Base-by-base conservation (phyloP, 2,329 filamentous ascomycete species). In the Diaporthe aspalathi region DNA sequence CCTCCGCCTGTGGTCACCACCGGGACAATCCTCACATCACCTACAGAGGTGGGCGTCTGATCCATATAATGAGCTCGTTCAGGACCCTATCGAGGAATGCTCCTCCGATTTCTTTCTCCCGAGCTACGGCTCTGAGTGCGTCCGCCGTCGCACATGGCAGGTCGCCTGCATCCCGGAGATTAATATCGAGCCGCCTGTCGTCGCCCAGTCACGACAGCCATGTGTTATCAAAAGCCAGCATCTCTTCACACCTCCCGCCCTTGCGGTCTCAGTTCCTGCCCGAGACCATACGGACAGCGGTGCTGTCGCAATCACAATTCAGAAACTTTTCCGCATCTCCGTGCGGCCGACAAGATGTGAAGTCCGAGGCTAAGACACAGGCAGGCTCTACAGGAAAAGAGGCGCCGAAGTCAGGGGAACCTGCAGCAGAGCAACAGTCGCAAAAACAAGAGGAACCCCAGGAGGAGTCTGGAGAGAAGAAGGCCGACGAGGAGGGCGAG, bases 131-230 rank as follows among this genome's bases (percentile, higher is more conserved):
- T 70, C 80, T 82, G 72, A 71, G 56, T 49, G 66, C 57, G 45
- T 76, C 77, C 66, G 77, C 79, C 60, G 75, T 78, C 73, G 80
- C 82, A 68, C 77, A 81, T 74, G 80, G 83, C 78, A 84, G 83
- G 81, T 83, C 84, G 67, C 84, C 85, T 70, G 83, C 85, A 27
- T 85, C 84, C 74, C 80, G 83, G 77, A 83, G 85, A 80, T 83
- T 88, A 84, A 65, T 81, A 69, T 81, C 79, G 16, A 77, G 72
- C 53, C 63, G 67, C 52, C 70, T 74, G 38, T 66, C 74, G 47
- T 75, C 47, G 62, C 79, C 78, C 70, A 82, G 79, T 68, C 57
- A 40, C 53, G 72, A 57, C 76, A 77, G 76, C 74, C 74, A 73
- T 71, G 75, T 75, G 70, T 73, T 75, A 53, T 77, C 76, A 74